These are phyloP conservation scores for Austroboletus eburneus DNA, from an alignment of 768 basidiomycete species.

Conservation along the genomic window DNA sequence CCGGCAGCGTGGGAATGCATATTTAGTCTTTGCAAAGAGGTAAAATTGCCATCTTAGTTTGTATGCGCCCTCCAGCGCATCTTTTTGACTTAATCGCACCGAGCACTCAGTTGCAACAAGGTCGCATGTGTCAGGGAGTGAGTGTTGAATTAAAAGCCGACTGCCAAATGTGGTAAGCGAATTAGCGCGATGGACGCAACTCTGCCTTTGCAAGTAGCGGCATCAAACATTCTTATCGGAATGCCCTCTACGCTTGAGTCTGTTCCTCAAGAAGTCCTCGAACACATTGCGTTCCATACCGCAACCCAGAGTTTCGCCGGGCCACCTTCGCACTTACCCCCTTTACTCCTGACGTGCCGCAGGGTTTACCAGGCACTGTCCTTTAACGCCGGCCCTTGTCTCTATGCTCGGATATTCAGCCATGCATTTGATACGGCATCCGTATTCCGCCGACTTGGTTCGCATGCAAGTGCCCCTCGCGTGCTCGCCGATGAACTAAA, in stretches of 20 bases:
- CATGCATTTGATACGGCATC: constrained; percentile 62
- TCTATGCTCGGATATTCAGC: constrained; percentile 69
- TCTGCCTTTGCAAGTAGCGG: too few species aligned
- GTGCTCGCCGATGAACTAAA: constrained; percentile 60
- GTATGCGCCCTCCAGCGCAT: too few species aligned
- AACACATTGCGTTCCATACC: constrained; percentile 69
- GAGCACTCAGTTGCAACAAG: too few species aligned
- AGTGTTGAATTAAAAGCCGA: too few species aligned
- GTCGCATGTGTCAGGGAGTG: neutral
- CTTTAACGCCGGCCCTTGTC: constrained; percentile 51
- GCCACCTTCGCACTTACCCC: constrained; percentile 55
- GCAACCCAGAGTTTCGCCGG: constrained; percentile 51
- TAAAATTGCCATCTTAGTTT: constrained; percentile 14
- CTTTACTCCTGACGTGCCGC: constrained; percentile 51
- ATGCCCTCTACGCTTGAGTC: constrained; percentile 36
- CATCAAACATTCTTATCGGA: neutral
- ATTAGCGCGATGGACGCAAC: too few species aligned
- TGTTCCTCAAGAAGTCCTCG: constrained; percentile 74
- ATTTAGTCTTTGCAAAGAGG: constrained; percentile 48
- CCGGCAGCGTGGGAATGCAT: constrained; percentile 46
- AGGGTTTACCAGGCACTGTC: constrained; percentile 48
- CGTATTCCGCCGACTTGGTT: constrained; percentile 46
- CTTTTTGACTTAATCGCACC: too few species aligned
- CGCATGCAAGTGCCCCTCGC: constrained; percentile 35
- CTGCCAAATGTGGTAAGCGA: constrained; percentile 8